Percentiles rank a stretch among this genome's conserved stretches.
phyloP scores from a whole-genome alignment of 1,284 basidiomycete genomes.

The Naganishia cerealis region DNA sequence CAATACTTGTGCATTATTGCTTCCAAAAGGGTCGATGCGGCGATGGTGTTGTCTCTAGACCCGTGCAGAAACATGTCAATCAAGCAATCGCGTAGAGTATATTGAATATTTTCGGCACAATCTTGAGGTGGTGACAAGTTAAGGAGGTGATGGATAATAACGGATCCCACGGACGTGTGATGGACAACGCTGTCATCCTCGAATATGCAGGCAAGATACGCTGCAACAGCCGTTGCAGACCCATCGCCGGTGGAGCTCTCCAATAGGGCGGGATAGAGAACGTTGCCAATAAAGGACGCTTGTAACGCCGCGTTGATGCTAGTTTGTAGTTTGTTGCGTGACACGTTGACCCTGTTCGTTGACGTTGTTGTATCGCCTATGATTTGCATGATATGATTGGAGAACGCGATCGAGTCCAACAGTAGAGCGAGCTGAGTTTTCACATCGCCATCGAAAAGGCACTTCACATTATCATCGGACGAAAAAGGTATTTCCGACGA shows the following conservation, averaged over 20 bases:
- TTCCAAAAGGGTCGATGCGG: not conserved
- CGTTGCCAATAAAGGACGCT: constrained; percentile 85
- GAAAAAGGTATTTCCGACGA: constrained; percentile 29
- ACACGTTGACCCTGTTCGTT: constrained; percentile 41
- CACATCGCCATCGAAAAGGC: constrained; percentile 73
- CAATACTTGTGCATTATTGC: constrained; percentile 2
- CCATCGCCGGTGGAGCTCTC: constrained; percentile 91
- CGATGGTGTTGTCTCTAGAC: constrained; percentile 2
- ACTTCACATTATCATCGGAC: constrained; percentile 15
- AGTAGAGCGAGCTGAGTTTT: constrained; percentile 79
- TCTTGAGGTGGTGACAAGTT: constrained; percentile 56
- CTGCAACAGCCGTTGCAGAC: constrained; percentile 91
- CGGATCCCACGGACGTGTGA: not conserved
- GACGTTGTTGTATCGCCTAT: constrained; percentile 63
- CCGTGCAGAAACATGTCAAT: constrained; percentile 4
- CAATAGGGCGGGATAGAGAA: constrained; percentile 86
- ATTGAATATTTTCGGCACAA: constrained; percentile 62
- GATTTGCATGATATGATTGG: not conserved
- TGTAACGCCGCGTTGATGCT: constrained; percentile 78
- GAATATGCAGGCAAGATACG: constrained; percentile 64
- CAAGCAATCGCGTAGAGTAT: constrained; percentile 1
- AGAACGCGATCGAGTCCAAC: constrained; percentile 60
- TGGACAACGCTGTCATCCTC: not conserved
- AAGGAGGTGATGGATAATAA: not conserved
- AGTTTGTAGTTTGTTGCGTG: constrained; percentile 36